These are phyloP conservation scores for Fusarium nodosum DNA, from an alignment of 2,329 filamentous ascomycete genomes.

Conservation along the genomic window DNA sequence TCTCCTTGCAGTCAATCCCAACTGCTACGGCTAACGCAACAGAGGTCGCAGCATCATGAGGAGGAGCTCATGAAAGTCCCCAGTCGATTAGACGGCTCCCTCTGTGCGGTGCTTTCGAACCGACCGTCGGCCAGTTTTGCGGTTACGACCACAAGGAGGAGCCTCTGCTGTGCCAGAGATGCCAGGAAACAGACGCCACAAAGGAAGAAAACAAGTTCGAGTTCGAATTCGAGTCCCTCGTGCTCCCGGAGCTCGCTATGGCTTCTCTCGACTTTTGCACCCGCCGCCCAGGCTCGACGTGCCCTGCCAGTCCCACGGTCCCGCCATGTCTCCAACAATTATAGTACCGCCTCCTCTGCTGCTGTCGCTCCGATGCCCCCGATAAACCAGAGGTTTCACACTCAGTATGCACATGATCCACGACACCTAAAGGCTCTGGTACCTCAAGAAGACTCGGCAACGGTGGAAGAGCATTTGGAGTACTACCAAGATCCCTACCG, in stretches of 20 bases:
- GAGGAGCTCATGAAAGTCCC: constrained; percentile 72
- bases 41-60: constrained; percentile 58
- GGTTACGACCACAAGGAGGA: constrained; percentile 46
- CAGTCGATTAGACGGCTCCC: constrained; percentile 71
- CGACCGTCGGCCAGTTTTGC: constrained; percentile 55
- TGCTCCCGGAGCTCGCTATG: constrained; percentile 56
- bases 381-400: constrained; percentile 25
- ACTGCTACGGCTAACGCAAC: constrained; percentile 30
- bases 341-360: constrained; percentile 48
- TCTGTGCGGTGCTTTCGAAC: constrained; percentile 67
- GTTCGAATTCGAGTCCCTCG: constrained; percentile 27
- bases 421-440: constrained; percentile 67
- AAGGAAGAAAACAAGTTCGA: constrained; percentile 18
- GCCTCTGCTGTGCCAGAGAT: constrained; percentile 45
- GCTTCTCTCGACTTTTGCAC: constrained; percentile 59
- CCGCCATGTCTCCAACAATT: constrained; percentile 44
- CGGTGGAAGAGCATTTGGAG: constrained; percentile 67
- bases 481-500: constrained; percentile 67
- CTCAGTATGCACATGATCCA: constrained; percentile 45
- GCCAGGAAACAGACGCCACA: constrained; percentile 31
- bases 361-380: constrained; percentile 33
- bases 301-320: constrained; percentile 25
- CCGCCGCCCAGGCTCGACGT: constrained; percentile 44
- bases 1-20: constrained; percentile 2
- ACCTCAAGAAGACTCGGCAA: constrained; percentile 62